Percentiles rank a stretch among this genome's conserved stretches.
phyloP scores from a whole-genome alignment of 2,329 filamentous ascomycete species.

The Myriosclerotinia duriaeana region DNA sequence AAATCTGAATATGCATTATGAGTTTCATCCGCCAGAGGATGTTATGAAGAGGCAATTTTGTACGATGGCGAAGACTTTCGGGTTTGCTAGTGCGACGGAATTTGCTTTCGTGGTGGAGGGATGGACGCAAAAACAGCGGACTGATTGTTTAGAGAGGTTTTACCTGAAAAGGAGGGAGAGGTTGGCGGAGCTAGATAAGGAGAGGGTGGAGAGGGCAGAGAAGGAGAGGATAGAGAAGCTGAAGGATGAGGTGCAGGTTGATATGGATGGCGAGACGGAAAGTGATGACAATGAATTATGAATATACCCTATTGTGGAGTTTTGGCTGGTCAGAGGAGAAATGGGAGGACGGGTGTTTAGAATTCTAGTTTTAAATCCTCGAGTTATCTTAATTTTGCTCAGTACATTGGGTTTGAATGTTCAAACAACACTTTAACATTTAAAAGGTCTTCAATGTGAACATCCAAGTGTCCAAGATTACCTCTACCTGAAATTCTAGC shows the following conservation, averaged over 20 bases:
- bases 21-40: constrained; percentile 63
- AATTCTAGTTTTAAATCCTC: not conserved
- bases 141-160: constrained; percentile 76
- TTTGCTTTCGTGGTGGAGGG: constrained; percentile 89
- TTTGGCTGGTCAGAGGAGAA: not conserved
- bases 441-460: not conserved
- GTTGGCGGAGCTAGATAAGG: constrained; percentile 26
- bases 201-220: not conserved
- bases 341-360: not conserved
- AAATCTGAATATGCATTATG: constrained; percentile 35
- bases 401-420: not conserved
- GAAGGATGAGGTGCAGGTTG: not conserved
- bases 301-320: constrained; percentile 3
- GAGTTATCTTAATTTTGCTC: not conserved
- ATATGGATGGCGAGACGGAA: constrained; percentile 9
- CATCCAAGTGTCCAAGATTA: not conserved
- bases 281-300: constrained; percentile 10
- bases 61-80: constrained; percentile 79
- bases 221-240: not conserved
- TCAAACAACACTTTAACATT: not conserved
- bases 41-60: constrained; percentile 84
- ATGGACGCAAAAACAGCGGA: constrained; percentile 81
- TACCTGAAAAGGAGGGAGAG: constrained; percentile 60
- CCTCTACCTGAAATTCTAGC: not conserved
- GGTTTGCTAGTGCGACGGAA: constrained; percentile 72